Evolutionary conservation across 192 early-diverging fungal genomes (phyloP).

Genomic region (Lobosporangium transversale): DNA sequence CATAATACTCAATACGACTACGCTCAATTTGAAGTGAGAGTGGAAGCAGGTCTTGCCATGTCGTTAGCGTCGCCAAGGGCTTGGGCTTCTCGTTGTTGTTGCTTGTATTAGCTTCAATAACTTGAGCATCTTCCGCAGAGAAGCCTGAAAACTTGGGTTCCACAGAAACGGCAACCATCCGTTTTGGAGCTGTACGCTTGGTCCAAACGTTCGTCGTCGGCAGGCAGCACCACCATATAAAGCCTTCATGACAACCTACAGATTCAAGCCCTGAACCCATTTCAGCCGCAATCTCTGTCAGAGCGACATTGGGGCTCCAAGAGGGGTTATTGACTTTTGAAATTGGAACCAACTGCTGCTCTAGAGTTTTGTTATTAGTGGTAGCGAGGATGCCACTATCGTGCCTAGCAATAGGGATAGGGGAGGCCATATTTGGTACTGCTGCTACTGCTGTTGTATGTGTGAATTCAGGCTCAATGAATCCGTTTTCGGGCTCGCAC

Average conservation of each 20-base stretch:
- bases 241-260: conserved; percentile 27
- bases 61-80: neutral
- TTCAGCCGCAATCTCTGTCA: conserved; percentile 14
- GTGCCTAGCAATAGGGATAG: neutral
- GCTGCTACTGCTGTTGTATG: too few species aligned
- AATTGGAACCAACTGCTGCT: neutral
- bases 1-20: conserved; percentile 29
- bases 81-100: neutral
- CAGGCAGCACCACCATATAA: conserved; percentile 42
- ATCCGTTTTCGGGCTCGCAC: conserved; percentile 16
- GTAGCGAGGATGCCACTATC: neutral
- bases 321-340: neutral
- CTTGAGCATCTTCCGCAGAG: neutral
- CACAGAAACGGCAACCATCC: conserved; percentile 24
- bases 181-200: conserved; percentile 19
- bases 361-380: neutral
- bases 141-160: neutral
- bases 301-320: neutral
- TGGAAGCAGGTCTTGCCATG: conserved; percentile 43
- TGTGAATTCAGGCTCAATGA: conserved; percentile 10
- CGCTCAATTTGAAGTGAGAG: conserved; percentile 38
- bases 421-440: too few species aligned
- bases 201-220: conserved; percentile 40
- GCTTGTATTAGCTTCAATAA: neutral
- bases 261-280: conserved; percentile 12